A percentile compares a stretch with the other conserved stretches of the same genome.
Conservation (phyloP, 73 alveolate species). For the Halteria grandinella region DNA sequence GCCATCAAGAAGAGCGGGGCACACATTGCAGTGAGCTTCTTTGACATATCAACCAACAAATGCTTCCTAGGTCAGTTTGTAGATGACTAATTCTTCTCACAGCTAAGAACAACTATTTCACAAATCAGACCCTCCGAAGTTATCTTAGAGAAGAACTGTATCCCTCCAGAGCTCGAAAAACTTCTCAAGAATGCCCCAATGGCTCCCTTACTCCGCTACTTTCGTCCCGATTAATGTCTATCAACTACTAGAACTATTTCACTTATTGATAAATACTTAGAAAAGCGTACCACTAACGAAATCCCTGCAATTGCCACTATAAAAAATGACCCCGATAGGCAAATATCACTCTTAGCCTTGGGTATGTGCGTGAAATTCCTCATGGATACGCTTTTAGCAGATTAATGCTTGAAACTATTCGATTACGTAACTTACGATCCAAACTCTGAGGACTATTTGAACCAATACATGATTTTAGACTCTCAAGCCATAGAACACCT, state of each 20-base stretch:
- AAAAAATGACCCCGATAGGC: background rate
- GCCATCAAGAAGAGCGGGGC: slow-evolving; percentile 1
- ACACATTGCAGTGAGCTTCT: slow-evolving; percentile 56
- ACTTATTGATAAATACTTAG: background rate
- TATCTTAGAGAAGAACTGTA: slow-evolving; percentile 24
- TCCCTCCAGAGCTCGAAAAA: slow-evolving; percentile 13
- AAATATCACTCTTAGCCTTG: slow-evolving; percentile 13
- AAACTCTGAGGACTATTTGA: background rate
- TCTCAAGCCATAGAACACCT: slow-evolving; percentile 78
- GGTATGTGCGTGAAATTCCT: slow-evolving; percentile 18
- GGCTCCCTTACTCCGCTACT: slow-evolving; percentile 5
- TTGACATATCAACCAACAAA: slow-evolving; percentile 55
- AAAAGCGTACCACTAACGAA: background rate
- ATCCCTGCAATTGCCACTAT: background rate
- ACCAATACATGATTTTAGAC: slow-evolving; percentile 78
- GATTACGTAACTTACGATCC: slow-evolving; percentile 1
- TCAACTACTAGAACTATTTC: background rate
- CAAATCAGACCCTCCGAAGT: slow-evolving; percentile 63
- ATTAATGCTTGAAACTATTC: background rate
- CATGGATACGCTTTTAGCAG: background rate
- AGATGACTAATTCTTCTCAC: slow-evolving; percentile 39
- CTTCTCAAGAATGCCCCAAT: slow-evolving; percentile 33
- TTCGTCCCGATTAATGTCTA: background rate
- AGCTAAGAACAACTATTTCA: slow-evolving; percentile 46
- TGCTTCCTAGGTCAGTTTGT: slow-evolving; percentile 49